Percentiles rank a stretch among this genome's conserved stretches.
Conservation (phyloP, 2,329 filamentous ascomycete genomes). For the Fusarium sp. region DNA sequence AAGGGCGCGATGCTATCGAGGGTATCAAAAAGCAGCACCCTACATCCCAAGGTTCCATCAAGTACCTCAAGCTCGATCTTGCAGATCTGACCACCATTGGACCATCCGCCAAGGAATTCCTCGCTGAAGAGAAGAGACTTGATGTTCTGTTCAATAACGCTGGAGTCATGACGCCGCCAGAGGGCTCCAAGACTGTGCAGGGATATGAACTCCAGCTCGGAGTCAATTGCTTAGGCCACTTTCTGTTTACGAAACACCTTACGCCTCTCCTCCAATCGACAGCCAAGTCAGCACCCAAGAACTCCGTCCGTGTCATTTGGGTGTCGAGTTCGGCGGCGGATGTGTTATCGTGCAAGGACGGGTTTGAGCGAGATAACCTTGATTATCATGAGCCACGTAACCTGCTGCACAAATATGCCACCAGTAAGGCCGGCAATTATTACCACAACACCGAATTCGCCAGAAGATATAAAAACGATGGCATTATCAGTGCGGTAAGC, state of each 20-base stretch:
- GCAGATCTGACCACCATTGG: slow-evolving; percentile 54
- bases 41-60: slow-evolving; percentile 54
- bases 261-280: slow-evolving; percentile 53
- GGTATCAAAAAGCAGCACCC: slow-evolving; percentile 54
- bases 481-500: slow-evolving; percentile 45
- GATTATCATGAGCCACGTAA: slow-evolving; percentile 44
- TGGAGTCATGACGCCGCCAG: slow-evolving; percentile 56
- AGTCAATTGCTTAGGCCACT: slow-evolving; percentile 56
- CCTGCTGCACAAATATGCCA: slow-evolving; percentile 45
- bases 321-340: slow-evolving; percentile 50
- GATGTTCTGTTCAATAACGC: slow-evolving; percentile 61
- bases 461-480: slow-evolving; percentile 44
- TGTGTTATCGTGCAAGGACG: slow-evolving; percentile 35
- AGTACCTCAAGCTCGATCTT: slow-evolving; percentile 61
- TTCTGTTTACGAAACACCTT: slow-evolving; percentile 56
- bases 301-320: slow-evolving; percentile 49
- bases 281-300: slow-evolving; percentile 49
- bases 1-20: slow-evolving; percentile 59
- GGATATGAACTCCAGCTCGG: slow-evolving; percentile 59
- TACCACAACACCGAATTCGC: slow-evolving; percentile 50
- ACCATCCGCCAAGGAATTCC: slow-evolving; percentile 49
- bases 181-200: slow-evolving; percentile 56
- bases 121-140: slow-evolving; percentile 48
- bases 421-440: slow-evolving; percentile 50
- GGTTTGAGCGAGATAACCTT: slow-evolving; percentile 47